phyloP scores from a whole-genome alignment of 805 yeast species.

The Myxozyma sirexii region DNA sequence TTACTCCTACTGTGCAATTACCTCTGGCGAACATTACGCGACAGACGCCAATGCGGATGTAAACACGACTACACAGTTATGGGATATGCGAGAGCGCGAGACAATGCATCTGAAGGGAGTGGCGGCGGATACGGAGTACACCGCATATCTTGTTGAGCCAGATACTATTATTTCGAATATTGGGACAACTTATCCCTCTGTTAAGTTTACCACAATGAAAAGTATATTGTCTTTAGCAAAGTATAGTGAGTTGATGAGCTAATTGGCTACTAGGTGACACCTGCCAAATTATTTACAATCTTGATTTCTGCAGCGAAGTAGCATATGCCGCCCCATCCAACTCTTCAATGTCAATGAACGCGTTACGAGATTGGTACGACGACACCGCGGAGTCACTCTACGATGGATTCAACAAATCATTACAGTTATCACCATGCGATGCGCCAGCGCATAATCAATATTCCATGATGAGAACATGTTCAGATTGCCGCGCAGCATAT shows the following conservation, averaged over 20 bases:
- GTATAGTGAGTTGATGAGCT: no score
- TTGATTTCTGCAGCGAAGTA: conserved; percentile 76
- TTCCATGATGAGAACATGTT: conserved; percentile 75
- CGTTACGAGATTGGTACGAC: conserved; percentile 61
- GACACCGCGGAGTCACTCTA: conserved; percentile 58
- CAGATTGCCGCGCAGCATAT: conserved; percentile 70
- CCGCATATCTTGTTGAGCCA: conserved; percentile 62
- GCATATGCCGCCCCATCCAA: conserved; percentile 83
- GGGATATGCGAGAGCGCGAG: conserved; percentile 51
- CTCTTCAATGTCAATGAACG: conserved; percentile 42
- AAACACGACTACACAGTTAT: conserved; percentile 49
- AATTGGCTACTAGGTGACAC: conserved; percentile 57
- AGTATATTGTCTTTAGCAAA: no score
- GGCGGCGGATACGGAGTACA: conserved; percentile 61
- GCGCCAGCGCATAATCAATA: conserved; percentile 65
- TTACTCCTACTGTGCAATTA: conserved; percentile 72
- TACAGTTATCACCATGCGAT: conserved; percentile 73
- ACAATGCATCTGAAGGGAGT: conserved; percentile 66
- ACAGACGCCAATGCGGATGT: conserved; percentile 41
- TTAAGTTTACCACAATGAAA: conserved; percentile 55
- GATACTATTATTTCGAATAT: conserved; percentile 49
- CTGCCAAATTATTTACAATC: conserved; percentile 73
- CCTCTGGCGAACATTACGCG: conserved; percentile 52
- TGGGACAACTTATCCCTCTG: conserved; percentile 62
- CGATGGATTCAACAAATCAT: conserved; percentile 69